Evolutionary conservation across 2,329 filamentous ascomycete species (phyloP).

Genomic region (Bipolaris cookei): DNA sequence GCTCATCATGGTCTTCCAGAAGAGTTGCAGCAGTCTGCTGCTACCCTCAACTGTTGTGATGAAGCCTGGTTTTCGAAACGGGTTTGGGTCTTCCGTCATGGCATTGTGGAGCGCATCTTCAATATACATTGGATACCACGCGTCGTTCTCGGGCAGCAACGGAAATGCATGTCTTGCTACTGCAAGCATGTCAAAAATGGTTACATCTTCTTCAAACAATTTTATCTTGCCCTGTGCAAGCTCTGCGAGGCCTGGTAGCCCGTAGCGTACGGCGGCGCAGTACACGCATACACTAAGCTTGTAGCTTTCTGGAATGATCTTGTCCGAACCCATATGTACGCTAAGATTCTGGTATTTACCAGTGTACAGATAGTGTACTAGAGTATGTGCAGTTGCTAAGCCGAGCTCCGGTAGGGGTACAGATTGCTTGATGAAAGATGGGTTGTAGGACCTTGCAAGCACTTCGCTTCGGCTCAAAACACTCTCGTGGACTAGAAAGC

Average conservation of each 20-base stretch:
- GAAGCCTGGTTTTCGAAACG: slow-evolving; percentile 33
- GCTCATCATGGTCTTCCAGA: slow-evolving; percentile 39
- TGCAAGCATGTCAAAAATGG: slow-evolving; percentile 31
- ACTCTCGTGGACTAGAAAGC: slow-evolving; percentile 33
- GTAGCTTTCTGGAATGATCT: slow-evolving; percentile 17
- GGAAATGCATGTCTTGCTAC: slow-evolving; percentile 33
- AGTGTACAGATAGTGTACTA: slow-evolving; percentile 37
- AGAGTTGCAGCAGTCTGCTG: slow-evolving; percentile 33
- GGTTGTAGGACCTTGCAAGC: slow-evolving; percentile 16
- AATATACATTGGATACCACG: slow-evolving; percentile 35
- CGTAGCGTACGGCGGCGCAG: slow-evolving; percentile 35
- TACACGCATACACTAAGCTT: slow-evolving; percentile 35
- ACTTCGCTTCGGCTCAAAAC: slow-evolving; percentile 33
- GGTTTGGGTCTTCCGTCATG: slow-evolving; percentile 27
- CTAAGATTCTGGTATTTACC: slow-evolving; percentile 28
- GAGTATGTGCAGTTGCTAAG: slow-evolving; percentile 29
- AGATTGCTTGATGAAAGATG: slow-evolving; percentile 22
- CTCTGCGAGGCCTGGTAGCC: slow-evolving; percentile 32
- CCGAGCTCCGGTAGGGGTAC: slow-evolving; percentile 35
- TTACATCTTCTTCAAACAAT: slow-evolving; percentile 22
- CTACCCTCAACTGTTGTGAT: slow-evolving; percentile 36
- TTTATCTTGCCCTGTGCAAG: slow-evolving; percentile 34
- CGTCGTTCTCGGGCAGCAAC: slow-evolving; percentile 29
- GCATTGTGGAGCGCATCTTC: slow-evolving; percentile 29
- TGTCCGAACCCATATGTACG: neutral